Percentiles rank a stretch among this genome's conserved stretches.
These are phyloP conservation scores for Trametes sp. DNA, from an alignment of 1,284 basidiomycete genomes.

Conservation along the genomic window DNA sequence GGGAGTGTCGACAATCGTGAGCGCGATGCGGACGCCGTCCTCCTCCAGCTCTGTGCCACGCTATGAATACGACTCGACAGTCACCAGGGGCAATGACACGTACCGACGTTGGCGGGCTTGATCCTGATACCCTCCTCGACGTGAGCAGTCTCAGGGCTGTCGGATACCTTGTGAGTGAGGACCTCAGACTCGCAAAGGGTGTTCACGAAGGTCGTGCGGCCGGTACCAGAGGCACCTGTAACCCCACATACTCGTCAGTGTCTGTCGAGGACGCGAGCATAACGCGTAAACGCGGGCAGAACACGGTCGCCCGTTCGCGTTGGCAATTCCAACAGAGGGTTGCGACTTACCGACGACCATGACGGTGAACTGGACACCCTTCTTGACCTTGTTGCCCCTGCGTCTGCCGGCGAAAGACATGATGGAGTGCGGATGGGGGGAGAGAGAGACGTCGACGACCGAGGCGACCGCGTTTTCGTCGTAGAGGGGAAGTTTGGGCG, in stretches of 20 bases:
- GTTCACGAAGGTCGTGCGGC: slow-evolving; percentile 98
- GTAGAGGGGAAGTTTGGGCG: slow-evolving; percentile 36
- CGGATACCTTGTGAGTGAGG: slow-evolving; percentile 84
- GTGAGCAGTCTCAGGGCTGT: slow-evolving; percentile 90
- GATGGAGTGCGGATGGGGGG: slow-evolving; percentile 41
- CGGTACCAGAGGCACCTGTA: slow-evolving; percentile 92
- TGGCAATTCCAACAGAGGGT: slow-evolving; percentile 28
- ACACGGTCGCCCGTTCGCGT: slow-evolving; percentile 29
- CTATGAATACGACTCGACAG: neutral
- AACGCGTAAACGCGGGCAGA: slow-evolving; percentile 20
- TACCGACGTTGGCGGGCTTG: slow-evolving; percentile 94
- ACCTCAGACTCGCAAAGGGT: slow-evolving; percentile 96
- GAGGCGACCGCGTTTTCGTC: slow-evolving; percentile 45
- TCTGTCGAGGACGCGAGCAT: slow-evolving; percentile 4
- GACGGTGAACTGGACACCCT: slow-evolving; percentile 88
- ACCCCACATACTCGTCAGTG: slow-evolving; percentile 24
- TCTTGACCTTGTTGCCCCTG: slow-evolving; percentile 95
- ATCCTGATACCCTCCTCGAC: slow-evolving; percentile 95
- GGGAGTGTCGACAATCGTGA: slow-evolving; percentile 99
- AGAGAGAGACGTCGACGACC: slow-evolving; percentile 36
- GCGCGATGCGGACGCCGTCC: slow-evolving; percentile 96
- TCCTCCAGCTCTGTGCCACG: slow-evolving; percentile 89
- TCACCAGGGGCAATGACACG: slow-evolving; percentile 43
- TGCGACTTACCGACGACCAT: slow-evolving; percentile 76
- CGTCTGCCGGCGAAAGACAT: slow-evolving; percentile 89